These are phyloP conservation scores for Cnidoscolus chayamansa DNA, from an alignment of 441 rosid genomes.

Conservation along the genomic window DNA sequence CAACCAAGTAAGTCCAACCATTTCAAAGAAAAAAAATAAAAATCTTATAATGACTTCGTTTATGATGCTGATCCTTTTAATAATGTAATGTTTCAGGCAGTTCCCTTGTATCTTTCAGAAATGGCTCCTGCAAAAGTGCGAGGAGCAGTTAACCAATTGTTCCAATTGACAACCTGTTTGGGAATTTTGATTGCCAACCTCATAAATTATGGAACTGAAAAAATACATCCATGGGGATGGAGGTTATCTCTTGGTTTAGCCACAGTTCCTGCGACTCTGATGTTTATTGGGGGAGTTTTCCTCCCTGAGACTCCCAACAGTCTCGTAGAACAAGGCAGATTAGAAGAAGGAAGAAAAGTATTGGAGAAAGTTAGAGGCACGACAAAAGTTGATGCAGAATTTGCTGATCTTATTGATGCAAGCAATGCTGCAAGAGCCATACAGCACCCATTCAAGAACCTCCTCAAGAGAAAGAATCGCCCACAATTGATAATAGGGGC, in stretches of 20 bases:
- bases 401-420: slow-evolving; percentile 72
- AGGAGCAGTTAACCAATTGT: slow-evolving; percentile 77
- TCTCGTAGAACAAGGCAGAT: slow-evolving; percentile 76
- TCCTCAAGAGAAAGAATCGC: slow-evolving; percentile 57
- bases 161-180: slow-evolving; percentile 72
- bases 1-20: slow-evolving; percentile 52
- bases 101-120: slow-evolving; percentile 78
- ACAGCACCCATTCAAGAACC: slow-evolving; percentile 71
- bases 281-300: slow-evolving; percentile 69
- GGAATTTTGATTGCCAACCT: slow-evolving; percentile 73
- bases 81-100: slow-evolving; percentile 46
- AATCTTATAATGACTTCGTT: background rate
- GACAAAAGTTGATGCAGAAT: slow-evolving; percentile 63
- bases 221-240: slow-evolving; percentile 95
- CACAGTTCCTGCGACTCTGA: slow-evolving; percentile 58
- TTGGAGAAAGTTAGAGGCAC: slow-evolving; percentile 76
- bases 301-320: slow-evolving; percentile 89
- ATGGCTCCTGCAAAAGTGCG: slow-evolving; percentile 79
- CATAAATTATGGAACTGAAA: slow-evolving; percentile 62
- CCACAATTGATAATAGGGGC: slow-evolving; percentile 84
- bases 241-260: slow-evolving; percentile 87
- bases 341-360: slow-evolving; percentile 59
- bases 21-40: background rate
- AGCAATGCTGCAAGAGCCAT: slow-evolving; percentile 64
- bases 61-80: background rate